phyloP scores from a whole-genome alignment of 805 yeast genomes.

The Jamesozyma gamospora region DNA sequence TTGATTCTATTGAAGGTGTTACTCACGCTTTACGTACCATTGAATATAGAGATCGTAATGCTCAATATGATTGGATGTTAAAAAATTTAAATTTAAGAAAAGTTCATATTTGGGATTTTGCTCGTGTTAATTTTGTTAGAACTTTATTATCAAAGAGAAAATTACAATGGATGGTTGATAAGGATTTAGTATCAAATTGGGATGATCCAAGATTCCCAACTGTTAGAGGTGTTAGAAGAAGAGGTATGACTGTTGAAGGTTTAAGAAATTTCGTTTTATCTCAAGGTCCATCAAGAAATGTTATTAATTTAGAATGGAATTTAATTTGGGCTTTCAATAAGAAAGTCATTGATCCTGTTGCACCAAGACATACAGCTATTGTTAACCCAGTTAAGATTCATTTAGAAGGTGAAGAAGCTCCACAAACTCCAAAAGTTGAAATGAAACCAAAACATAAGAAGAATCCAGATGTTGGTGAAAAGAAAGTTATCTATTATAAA shows the following conservation, averaged over 20 bases:
- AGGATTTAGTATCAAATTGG: constrained; percentile 82
- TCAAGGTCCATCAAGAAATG: constrained; percentile 97
- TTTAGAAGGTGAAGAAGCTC: constrained; percentile 50
- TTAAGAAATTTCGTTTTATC: constrained; percentile 84
- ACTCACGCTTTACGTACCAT: constrained; percentile 97
- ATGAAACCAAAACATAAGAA: constrained; percentile 89
- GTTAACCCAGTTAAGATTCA: constrained; percentile 61
- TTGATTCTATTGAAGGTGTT: constrained; percentile 92
- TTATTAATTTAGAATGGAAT: constrained; percentile 95
- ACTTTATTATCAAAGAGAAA: constrained; percentile 94
- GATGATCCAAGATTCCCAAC: constrained; percentile 99
- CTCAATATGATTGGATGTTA: constrained; percentile 96
- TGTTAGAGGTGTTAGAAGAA: constrained; percentile 96
- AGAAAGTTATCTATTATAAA: constrained; percentile 60
- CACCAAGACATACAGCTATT: constrained; percentile 90
- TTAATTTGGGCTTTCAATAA: constrained; percentile 96
- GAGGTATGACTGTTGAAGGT: constrained; percentile 99
- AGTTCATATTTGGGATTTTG: constrained; percentile 97
- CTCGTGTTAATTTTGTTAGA: constrained; percentile 92
- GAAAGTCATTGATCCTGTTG: constrained; percentile 92
- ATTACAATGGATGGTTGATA: constrained; percentile 98
- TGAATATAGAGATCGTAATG: constrained; percentile 97
- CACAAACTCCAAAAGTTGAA: constrained; percentile 52
- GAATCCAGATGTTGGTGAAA: constrained; percentile 81
- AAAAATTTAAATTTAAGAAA: constrained; percentile 72